phyloP scores from a whole-genome alignment of 805 yeast genomes.

The Spathaspora hagerdaliae region DNA sequence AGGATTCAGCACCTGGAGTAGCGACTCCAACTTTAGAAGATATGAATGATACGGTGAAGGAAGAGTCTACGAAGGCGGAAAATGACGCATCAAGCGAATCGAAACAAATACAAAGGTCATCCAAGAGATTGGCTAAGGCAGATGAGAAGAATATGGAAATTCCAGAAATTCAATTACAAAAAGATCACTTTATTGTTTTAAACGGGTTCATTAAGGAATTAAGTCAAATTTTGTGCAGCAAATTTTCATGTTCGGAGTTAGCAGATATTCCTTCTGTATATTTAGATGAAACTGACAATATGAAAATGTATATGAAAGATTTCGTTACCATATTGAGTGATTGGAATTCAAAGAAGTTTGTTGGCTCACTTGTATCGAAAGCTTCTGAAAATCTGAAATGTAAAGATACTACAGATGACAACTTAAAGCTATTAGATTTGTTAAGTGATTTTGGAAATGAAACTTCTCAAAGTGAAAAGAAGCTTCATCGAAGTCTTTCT shows the following conservation, averaged over 20 bases:
- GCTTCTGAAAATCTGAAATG: neutral
- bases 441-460: slow-evolving; percentile 26
- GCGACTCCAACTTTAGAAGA: slow-evolving; percentile 21
- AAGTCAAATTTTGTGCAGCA: slow-evolving; percentile 8
- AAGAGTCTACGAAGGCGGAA: slow-evolving; percentile 4
- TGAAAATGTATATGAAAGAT: slow-evolving; percentile 15
- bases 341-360: slow-evolving; percentile 17
- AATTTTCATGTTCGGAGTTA: slow-evolving; percentile 10
- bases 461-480: neutral
- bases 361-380: neutral
- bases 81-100: slow-evolving; percentile 22
- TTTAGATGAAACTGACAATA: slow-evolving; percentile 7
- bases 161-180: slow-evolving; percentile 19
- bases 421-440: slow-evolving; percentile 30
- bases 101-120: slow-evolving; percentile 27
- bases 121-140: slow-evolving; percentile 26
- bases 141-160: slow-evolving; percentile 13
- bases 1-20: slow-evolving; percentile 3
- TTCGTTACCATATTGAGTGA: slow-evolving; percentile 20
- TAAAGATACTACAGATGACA: slow-evolving; percentile 20
- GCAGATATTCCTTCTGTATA: slow-evolving; percentile 10
- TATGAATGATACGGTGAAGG: slow-evolving; percentile 1
- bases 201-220: slow-evolving; percentile 11
- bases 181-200: slow-evolving; percentile 23
- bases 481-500: slow-evolving; percentile 2